Percentiles rank a stretch among this genome's conserved stretches.
phyloP scores from a whole-genome alignment of 2,329 filamentous ascomycete genomes.

The Botrytis hyacinthi region DNA sequence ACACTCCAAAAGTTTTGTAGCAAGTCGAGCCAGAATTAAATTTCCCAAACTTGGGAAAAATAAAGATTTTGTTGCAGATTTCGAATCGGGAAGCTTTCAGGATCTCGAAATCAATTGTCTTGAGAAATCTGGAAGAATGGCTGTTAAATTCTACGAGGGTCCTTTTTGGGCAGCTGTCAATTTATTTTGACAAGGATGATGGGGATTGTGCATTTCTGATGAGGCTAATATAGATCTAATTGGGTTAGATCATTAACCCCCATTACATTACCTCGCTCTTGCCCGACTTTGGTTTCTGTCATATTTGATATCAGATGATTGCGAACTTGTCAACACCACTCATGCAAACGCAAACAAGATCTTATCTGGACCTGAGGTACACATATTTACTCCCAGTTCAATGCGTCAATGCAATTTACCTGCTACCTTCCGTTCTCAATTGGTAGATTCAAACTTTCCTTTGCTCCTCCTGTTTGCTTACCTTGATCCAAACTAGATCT shows the following conservation, averaged over 20 bases:
- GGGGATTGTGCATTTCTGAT: not conserved
- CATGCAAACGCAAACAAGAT: not conserved
- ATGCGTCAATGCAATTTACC: not conserved
- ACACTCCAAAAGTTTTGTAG: not conserved
- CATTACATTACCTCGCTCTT: not conserved
- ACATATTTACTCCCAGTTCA: not conserved
- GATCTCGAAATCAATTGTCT: not conserved
- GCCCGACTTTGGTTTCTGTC: not conserved
- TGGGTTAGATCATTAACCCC: not conserved
- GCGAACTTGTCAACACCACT: not conserved
- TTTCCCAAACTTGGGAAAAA: not conserved
- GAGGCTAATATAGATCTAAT: constrained; percentile 3
- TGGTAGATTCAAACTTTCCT: not conserved
- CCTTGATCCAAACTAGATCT: not conserved
- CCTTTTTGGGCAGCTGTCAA: not conserved
- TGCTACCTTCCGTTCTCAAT: not conserved
- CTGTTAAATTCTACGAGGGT: not conserved
- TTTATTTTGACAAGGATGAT: not conserved
- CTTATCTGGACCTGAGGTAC: not conserved
- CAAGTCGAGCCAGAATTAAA: not conserved
- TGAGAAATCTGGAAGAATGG: not conserved
- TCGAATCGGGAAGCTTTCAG: not conserved
- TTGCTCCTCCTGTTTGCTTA: not conserved
- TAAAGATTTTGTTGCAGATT: not conserved
- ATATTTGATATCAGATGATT: not conserved